Evolutionary conservation across 495 filamentous ascomycete species (phyloP).

Genomic region (Penicillium steckii): DNA sequence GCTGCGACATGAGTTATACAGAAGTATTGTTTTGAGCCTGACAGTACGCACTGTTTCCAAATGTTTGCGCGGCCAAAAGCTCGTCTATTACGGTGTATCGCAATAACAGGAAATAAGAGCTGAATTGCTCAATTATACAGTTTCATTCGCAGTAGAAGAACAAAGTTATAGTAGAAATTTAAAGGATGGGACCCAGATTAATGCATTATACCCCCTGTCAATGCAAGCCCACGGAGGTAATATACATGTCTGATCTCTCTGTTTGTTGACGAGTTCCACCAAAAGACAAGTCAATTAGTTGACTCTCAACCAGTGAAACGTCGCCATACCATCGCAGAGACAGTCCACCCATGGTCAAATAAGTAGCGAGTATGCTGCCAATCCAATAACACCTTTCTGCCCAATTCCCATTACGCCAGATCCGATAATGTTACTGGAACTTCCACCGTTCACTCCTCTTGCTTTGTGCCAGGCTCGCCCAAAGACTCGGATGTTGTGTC

Average conservation of each 20-base stretch:
- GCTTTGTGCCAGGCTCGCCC: constrained; percentile 28
- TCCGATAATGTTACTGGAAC: constrained; percentile 19
- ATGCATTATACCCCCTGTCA: background rate
- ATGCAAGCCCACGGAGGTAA: background rate
- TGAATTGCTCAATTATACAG: constrained; percentile 7
- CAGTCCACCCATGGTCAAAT: constrained; percentile 19
- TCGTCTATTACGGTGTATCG: background rate
- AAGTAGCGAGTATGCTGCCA: constrained; percentile 25
- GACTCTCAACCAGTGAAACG: constrained; percentile 5
- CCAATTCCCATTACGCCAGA: constrained; percentile 43
- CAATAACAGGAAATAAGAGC: background rate
- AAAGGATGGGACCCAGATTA: background rate
- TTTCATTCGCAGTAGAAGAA: constrained; percentile 4
- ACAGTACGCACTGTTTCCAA: background rate
- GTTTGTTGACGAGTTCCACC: background rate
- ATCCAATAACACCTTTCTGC: constrained; percentile 45
- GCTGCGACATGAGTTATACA: too few species aligned
- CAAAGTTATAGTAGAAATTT: constrained; percentile 5
- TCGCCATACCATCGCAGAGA: constrained; percentile 9
- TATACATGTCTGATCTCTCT: background rate
- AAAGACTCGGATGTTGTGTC: constrained; percentile 20
- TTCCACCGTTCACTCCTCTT: constrained; percentile 28
- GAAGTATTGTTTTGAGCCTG: background rate
- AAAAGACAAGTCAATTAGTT: constrained; percentile 3
- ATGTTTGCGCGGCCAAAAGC: background rate